These are phyloP conservation scores for Globisporangium canariense DNA, from an alignment of 352 stramenopile genomes.

Conservation along the genomic window DNA sequence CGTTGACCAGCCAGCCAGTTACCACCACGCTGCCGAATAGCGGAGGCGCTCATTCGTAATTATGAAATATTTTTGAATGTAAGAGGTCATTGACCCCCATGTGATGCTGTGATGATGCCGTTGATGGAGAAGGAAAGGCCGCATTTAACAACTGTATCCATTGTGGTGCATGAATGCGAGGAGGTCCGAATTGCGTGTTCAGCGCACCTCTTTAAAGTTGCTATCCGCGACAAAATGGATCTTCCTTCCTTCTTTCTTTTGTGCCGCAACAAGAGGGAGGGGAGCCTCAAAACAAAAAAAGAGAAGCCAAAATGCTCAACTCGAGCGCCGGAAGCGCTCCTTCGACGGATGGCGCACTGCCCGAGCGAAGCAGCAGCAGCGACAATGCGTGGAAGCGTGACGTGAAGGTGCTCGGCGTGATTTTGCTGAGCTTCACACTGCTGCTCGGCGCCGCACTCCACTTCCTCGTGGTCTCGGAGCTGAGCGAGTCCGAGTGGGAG, in stretches of 20 bases:
- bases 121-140: no score
- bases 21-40: background rate
- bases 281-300: background rate
- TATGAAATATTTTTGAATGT: constrained; percentile 11
- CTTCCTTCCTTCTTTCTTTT: background rate
- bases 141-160: no score
- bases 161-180: background rate
- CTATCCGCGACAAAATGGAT: background rate
- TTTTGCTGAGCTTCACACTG: constrained; percentile 36
- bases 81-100: background rate
- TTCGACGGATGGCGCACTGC: background rate
- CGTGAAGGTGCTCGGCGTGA: constrained; percentile 39
- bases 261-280: background rate
- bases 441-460: constrained; percentile 42
- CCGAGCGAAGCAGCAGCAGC: background rate
- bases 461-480: constrained; percentile 46
- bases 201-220: background rate
- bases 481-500: constrained; percentile 52
- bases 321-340: background rate
- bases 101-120: no score
- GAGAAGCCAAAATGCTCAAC: constrained; percentile 13
- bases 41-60: background rate
- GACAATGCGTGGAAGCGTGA: constrained; percentile 43
- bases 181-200: constrained; percentile 1
- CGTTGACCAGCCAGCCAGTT: background rate